These are phyloP conservation scores for Rhizopogon vinicolor DNA, from an alignment of 768 basidiomycete species.

Conservation along the genomic window DNA sequence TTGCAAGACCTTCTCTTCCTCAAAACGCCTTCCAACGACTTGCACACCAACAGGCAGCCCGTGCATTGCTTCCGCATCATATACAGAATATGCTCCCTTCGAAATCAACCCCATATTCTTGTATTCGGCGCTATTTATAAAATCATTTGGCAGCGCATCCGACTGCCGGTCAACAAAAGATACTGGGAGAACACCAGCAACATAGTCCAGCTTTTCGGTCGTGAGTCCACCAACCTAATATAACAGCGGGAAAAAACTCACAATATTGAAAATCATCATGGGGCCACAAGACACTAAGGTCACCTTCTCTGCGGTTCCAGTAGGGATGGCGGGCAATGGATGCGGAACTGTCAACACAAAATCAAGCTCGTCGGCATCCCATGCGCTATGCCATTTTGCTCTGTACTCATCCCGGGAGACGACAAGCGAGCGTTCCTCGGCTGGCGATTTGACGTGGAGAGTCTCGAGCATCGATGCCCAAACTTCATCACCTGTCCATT, in stretches of 20 bases:
- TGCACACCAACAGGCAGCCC: conserved; percentile 69
- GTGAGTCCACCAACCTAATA: neutral
- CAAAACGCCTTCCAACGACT: conserved; percentile 53
- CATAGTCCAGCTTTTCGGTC: conserved; percentile 42
- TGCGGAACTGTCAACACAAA: conserved; percentile 37
- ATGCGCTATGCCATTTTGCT: conserved; percentile 33
- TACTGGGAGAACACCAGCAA: conserved; percentile 58
- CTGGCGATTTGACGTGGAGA: conserved; percentile 27
- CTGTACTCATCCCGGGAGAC: conserved; percentile 21
- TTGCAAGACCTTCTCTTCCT: conserved; percentile 71
- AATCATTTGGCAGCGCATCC: conserved; percentile 34
- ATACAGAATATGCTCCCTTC: conserved; percentile 43
- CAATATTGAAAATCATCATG: conserved; percentile 40
- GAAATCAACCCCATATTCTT: conserved; percentile 40
- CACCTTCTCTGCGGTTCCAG: conserved; percentile 28
- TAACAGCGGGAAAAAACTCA: conserved; percentile 17
- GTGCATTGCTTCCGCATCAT: conserved; percentile 59
- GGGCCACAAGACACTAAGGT: conserved; percentile 29
- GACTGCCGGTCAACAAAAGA: conserved; percentile 41
- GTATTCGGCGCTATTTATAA: conserved; percentile 19
- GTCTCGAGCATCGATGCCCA: conserved; percentile 28
- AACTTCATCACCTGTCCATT: conserved; percentile 18
- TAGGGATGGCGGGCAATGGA: conserved; percentile 33
- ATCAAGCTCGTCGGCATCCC: conserved; percentile 34
- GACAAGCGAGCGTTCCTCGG: conserved; percentile 24